These are phyloP conservation scores for Hygrocybe punicea DNA, from an alignment of 768 basidiomycete genomes.

Conservation along the genomic window DNA sequence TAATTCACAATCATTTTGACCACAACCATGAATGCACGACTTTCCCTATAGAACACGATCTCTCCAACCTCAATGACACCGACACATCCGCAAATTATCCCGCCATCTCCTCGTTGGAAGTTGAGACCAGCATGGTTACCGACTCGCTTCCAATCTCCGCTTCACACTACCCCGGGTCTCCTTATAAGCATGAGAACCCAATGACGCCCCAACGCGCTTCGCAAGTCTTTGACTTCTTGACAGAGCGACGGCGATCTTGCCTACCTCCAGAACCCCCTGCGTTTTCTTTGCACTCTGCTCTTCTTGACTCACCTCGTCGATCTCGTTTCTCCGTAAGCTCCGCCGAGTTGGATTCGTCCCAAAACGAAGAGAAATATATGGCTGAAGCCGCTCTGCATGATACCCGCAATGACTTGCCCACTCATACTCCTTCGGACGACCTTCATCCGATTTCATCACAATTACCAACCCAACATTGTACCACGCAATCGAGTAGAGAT, in stretches of 20 bases:
- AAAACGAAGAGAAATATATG: conserved; percentile 7
- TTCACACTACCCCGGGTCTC: conserved; percentile 19
- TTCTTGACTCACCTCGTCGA: conserved; percentile 18
- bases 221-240: conserved; percentile 71
- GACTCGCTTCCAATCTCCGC: conserved; percentile 37
- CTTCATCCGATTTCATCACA: conserved; percentile 9
- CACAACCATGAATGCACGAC: conserved; percentile 31
- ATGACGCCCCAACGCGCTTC: conserved; percentile 66
- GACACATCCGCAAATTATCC: conserved; percentile 40
- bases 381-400: conserved; percentile 9
- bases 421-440: conserved; percentile 3
- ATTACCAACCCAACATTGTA: conserved; percentile 24
- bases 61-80: conserved; percentile 37
- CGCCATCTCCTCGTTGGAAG: conserved; percentile 70
- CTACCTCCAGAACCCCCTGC: conserved; percentile 28
- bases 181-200: conserved; percentile 38
- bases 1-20: conserved; percentile 32
- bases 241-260: conserved; percentile 41
- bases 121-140: conserved; percentile 57
- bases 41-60: conserved; percentile 46
- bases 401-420: neutral
- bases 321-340: conserved; percentile 19
- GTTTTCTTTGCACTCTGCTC: neutral
- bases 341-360: conserved; percentile 8
- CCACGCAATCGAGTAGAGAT: too few relatives aligned